Percentiles rank a stretch among this genome's conserved stretches.
Conservation (phyloP, 2,329 filamentous ascomycete genomes). For the Diaporthe humulicola region DNA sequence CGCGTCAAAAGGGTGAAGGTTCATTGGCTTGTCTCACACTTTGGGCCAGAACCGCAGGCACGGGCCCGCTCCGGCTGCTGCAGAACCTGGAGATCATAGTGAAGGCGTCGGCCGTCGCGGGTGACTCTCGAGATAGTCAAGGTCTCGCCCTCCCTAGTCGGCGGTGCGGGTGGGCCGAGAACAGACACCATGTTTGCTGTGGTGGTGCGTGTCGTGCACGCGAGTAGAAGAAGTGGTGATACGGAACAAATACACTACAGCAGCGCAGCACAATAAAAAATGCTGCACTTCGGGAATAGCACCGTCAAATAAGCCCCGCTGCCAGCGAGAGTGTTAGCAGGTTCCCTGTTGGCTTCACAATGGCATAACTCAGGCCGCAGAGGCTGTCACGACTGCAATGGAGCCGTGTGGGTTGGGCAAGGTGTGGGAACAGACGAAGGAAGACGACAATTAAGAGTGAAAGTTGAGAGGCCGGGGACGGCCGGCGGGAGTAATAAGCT, state of each 20-base stretch:
- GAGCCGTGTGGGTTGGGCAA: neutral
- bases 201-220: neutral
- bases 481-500: conserved; percentile 15
- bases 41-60: conserved; percentile 94
- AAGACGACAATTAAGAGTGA: neutral
- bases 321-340: conserved; percentile 3
- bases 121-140: conserved; percentile 61
- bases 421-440: neutral
- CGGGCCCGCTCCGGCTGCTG: conserved; percentile 95
- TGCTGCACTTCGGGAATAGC: neutral
- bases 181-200: conserved; percentile 31
- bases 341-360: neutral
- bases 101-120: conserved; percentile 81
- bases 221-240: conserved; percentile 3
- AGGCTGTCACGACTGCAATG: neutral
- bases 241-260: neutral
- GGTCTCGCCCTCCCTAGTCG: conserved; percentile 36
- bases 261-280: neutral
- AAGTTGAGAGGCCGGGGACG: conserved; percentile 6
- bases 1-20: conserved; percentile 44
- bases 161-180: conserved; percentile 37
- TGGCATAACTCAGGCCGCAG: neutral
- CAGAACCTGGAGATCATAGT: conserved; percentile 86
- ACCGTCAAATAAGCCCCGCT: neutral
- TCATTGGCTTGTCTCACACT: conserved; percentile 74